Conservation (phyloP, 768 basidiomycete species). For the Amanita subjunquillea region DNA sequence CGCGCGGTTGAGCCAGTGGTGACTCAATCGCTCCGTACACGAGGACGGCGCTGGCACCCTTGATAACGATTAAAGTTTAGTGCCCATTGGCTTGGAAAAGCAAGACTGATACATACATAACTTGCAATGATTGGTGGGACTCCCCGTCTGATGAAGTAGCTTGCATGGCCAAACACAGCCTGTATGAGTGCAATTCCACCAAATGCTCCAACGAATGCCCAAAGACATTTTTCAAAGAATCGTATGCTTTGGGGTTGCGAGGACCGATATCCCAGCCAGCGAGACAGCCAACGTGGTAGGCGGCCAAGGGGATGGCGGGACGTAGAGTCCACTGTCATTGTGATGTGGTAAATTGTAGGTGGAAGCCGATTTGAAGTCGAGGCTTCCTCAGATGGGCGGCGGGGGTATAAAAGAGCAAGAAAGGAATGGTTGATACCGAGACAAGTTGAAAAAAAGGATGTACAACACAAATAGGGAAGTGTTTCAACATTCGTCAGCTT, state of each 20-base stretch:
- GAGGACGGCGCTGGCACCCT: conserved; percentile 46
- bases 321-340: not conserved
- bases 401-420: not conserved
- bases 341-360: not conserved
- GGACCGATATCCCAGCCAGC: conserved; percentile 35
- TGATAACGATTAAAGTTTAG: not conserved
- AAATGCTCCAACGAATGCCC: conserved; percentile 46
- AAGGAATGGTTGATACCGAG: not conserved
- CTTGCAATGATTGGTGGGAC: conserved; percentile 39
- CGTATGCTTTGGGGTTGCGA: conserved; percentile 19
- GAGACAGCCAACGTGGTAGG: conserved; percentile 25
- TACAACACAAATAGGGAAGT: not conserved
- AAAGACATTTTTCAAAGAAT: conserved; percentile 31
- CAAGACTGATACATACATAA: conserved; percentile 25
- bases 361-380: not conserved
- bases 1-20: conserved; percentile 42
- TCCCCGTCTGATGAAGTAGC: conserved; percentile 33
- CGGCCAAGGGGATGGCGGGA: conserved; percentile 16
- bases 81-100: not conserved
- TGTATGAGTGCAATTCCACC: conserved; percentile 39
- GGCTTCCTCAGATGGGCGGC: too few relatives aligned
- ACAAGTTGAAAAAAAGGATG: too few relatives aligned
- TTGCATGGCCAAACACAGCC: conserved; percentile 35
- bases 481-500: not conserved
- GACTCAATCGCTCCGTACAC: conserved; percentile 43